These are phyloP conservation scores for Clitopilus passeckerianus DNA, from an alignment of 768 basidiomycete genomes.

Conservation along the genomic window DNA sequence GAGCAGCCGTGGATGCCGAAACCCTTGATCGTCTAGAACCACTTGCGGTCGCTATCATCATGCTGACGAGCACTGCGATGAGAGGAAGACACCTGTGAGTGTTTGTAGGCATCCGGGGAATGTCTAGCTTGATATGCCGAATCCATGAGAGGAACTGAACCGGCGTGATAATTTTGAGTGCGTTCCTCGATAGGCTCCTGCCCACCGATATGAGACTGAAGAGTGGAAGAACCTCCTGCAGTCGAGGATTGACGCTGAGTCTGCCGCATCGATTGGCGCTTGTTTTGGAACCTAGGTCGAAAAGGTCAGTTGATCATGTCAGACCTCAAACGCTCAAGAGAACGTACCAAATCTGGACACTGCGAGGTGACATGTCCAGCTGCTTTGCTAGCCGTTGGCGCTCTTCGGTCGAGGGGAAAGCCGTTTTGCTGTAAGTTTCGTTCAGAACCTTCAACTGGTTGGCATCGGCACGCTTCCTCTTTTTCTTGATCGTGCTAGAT, in stretches of 20 bases:
- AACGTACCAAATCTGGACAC: conserved; percentile 79
- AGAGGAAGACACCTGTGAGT: conserved; percentile 16
- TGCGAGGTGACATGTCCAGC: conserved; percentile 79
- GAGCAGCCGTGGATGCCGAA: conserved; percentile 22
- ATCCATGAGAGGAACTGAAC: conserved; percentile 25
- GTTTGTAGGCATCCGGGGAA: conserved; percentile 27
- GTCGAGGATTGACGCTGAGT: conserved; percentile 62
- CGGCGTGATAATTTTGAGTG: conserved; percentile 25
- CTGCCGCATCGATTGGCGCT: conserved; percentile 78
- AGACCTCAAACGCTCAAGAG: conserved; percentile 6
- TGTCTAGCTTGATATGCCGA: conserved; percentile 34
- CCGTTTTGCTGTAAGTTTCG: conserved; percentile 74
- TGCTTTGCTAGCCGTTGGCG: conserved; percentile 70
- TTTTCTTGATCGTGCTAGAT: conserved; percentile 73
- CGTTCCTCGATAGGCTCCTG: conserved; percentile 33
- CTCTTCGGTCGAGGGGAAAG: conserved; percentile 86
- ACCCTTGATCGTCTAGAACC: conserved; percentile 19
- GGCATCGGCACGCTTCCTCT: conserved; percentile 81
- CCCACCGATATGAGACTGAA: conserved; percentile 43
- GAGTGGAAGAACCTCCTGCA: conserved; percentile 30
- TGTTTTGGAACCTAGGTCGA: conserved; percentile 77
- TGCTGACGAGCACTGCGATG: conserved; percentile 40
- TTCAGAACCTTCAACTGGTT: conserved; percentile 77
- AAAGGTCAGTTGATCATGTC: conserved; percentile 14
- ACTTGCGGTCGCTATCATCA: conserved; percentile 45